These are phyloP conservation scores for Silene vulgaris DNA, from an alignment of 179 eudicot species.

Conservation along the genomic window DNA sequence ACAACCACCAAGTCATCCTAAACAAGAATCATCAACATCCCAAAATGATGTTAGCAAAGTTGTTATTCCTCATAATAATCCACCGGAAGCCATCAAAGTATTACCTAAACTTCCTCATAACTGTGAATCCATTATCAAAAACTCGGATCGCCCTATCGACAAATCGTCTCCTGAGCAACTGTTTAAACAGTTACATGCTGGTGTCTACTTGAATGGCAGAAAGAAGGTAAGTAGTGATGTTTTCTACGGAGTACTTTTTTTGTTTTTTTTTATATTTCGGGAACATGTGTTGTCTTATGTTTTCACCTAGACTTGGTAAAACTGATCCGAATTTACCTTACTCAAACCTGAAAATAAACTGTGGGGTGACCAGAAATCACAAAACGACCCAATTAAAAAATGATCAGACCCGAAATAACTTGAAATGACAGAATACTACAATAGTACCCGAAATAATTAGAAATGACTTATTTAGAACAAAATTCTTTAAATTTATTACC, in stretches of 20 bases:
- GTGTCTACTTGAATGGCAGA: conserved; percentile 50
- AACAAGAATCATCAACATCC: neutral
- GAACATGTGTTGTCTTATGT: too few species aligned
- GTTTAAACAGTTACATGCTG: conserved; percentile 41
- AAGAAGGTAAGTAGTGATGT: conserved; percentile 35
- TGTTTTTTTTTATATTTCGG: neutral
- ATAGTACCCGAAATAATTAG: too few species aligned
- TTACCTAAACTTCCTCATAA: conserved; percentile 43
- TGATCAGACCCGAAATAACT: too few species aligned
- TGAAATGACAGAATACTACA: too few species aligned
- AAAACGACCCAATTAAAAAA: too few species aligned
- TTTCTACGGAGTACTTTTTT: neutral
- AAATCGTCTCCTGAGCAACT: conserved; percentile 39
- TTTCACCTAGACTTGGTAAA: too few species aligned
- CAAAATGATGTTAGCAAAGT: neutral
- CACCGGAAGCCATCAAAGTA: neutral
- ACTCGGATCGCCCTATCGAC: conserved; percentile 43
- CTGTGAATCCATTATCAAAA: conserved; percentile 42
- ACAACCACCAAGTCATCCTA: conserved; percentile 6
- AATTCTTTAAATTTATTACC: too few species aligned
- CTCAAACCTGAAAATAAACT: too few species aligned
- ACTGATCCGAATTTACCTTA: too few species aligned
- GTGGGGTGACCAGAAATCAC: too few species aligned
- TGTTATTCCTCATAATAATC: neutral
- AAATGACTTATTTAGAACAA: too few species aligned